Evolutionary conservation across 352 stramenopile species (phyloP), one percentile per base, ranked within the genome.

Genomic region (Globisporangium iwayamae): DNA sequence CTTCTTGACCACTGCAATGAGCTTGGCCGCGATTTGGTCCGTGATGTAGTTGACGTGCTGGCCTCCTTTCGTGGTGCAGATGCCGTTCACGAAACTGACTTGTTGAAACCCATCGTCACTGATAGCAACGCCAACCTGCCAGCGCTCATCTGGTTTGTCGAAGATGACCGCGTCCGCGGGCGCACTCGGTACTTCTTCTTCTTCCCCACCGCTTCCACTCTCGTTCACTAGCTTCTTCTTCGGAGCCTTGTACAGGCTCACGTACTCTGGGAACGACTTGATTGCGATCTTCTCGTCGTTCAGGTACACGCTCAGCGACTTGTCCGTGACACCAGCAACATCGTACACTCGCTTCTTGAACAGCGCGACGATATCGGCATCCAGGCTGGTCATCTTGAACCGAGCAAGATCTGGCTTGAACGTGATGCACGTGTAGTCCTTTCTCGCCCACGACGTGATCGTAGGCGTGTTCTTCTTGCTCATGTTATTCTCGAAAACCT

Each of bases 1-100:
- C 73, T 97, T 97, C 69, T 98, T 98, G 14, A 97, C 72, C 56
- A 97, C 85, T 45, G 83, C 83, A 32, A 94, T 79, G 53, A 99
- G 76, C 36, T 94, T 93, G 57, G 89, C 88, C 9, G 83, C 80
- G 36, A 98, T 83, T 67, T 98, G 92, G 52, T 98, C 90, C 6
- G 87, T 82, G 36, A 98, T 93, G 66, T 97, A 97, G 56, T 94
- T 89, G 10, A 99, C 96, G 70, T 99, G 97, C 56, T 98, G 94
- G 7, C 97, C 97, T 55, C 97, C 97, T 72, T 98, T 96, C 11
- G 83, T 95, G 2, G 97, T 99, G 55, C 91, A 97, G 77, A 99
- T 99, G 38, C 92, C 91, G 71, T 99, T 99, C 16, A 99, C 96
- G 72, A 99, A 99, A 59, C 94, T 99, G 36, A 99, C 86, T 69